Conservation (phyloP, 345 rosid genomes). For the Adansonia digitata region DNA sequence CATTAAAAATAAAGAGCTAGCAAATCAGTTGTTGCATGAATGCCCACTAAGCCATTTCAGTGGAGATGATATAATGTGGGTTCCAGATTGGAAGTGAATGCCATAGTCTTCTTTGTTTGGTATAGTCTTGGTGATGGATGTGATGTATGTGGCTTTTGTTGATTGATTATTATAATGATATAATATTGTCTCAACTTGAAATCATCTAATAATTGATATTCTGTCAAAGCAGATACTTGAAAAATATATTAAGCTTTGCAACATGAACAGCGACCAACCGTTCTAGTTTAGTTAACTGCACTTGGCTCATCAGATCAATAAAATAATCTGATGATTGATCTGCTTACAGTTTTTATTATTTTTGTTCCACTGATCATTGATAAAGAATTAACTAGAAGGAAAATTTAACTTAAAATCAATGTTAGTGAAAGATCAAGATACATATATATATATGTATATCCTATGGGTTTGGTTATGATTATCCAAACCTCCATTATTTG, state of each 20-base stretch:
- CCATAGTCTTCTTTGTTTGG: not conserved
- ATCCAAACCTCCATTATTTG: slow-evolving; percentile 11
- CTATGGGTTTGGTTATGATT: not conserved
- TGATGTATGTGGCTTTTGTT: not conserved
- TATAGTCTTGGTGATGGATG: not conserved
- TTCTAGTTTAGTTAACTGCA: not conserved
- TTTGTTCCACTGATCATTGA: not conserved
- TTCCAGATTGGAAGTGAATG: slow-evolving; percentile 18
- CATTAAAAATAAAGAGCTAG: not conserved
- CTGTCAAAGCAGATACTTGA: not conserved
- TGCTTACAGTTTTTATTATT: not conserved
- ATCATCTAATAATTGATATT: not conserved
- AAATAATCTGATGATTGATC: too few relatives aligned
- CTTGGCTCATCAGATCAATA: not conserved
- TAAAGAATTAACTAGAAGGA: not conserved
- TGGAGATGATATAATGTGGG: slow-evolving; percentile 19
- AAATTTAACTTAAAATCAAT: not conserved
- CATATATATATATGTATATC: too few relatives aligned
- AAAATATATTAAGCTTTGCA: too few relatives aligned
- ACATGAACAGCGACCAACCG: not conserved
- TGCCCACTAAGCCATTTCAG: slow-evolving; percentile 23
- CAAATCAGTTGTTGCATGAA: slow-evolving; percentile 20
- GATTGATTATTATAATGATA: not conserved
- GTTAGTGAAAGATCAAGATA: not conserved
- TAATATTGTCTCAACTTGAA: not conserved